Evolutionary conservation across 1,284 basidiomycete genomes (phyloP).

Genomic region (Rhodotorula mucilaginosa): DNA sequence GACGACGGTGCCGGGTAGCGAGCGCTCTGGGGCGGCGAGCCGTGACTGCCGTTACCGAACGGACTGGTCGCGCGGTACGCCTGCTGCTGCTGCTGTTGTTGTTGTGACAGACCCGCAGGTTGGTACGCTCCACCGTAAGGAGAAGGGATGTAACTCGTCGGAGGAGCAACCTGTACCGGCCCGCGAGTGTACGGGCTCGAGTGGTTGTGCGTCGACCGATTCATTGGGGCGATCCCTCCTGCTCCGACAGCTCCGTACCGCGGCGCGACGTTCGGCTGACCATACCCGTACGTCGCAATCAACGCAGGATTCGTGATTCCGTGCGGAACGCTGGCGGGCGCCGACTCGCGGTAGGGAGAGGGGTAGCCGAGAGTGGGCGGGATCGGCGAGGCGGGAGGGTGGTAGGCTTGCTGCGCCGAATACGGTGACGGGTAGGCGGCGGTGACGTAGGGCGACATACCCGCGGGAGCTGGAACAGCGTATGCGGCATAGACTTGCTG

Average conservation of each 20-base stretch:
- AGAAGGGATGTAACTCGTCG: constrained; percentile 1
- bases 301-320: constrained; percentile 36
- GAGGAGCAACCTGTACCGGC: background rate
- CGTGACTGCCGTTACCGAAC: background rate
- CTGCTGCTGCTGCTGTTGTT: background rate
- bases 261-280: background rate
- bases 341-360: constrained; percentile 15
- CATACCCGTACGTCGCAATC: constrained; percentile 27
- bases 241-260: constrained; percentile 33
- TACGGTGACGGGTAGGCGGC: constrained; percentile 6
- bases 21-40: background rate
- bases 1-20: constrained; percentile 2
- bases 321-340: constrained; percentile 7
- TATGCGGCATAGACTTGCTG: constrained; percentile 14
- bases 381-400: constrained; percentile 14
- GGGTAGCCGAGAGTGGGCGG: constrained; percentile 12
- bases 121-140: constrained; percentile 3
- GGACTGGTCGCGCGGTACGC: background rate
- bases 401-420: constrained; percentile 5
- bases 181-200: background rate
- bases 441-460: constrained; percentile 14
- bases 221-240: constrained; percentile 10
- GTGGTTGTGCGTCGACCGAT: constrained; percentile 2
- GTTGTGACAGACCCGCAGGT: background rate
- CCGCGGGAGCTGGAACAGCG: constrained; percentile 5